Percentiles rank a stretch among this genome's conserved stretches.
phyloP scores from a whole-genome alignment of 2,329 filamentous ascomycete species.

The Paramyrothecium roridum region DNA sequence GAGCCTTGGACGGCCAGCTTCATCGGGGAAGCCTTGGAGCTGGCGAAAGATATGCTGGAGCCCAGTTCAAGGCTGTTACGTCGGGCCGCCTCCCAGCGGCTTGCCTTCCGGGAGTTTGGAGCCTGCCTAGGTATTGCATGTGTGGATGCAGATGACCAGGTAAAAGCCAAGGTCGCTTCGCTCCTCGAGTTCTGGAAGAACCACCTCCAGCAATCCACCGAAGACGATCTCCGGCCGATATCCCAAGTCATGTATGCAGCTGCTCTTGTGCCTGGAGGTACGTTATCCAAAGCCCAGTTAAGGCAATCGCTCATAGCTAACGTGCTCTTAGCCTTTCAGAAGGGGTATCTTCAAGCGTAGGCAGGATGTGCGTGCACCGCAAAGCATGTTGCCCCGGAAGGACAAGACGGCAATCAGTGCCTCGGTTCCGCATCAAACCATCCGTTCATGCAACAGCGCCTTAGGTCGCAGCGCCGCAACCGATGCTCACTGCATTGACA shows the following conservation, averaged over 20 bases:
- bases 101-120: conserved; percentile 55
- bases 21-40: conserved; percentile 20
- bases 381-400: too few species aligned
- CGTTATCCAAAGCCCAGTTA: conserved; percentile 19
- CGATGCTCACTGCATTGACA: too few species aligned
- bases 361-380: too few species aligned
- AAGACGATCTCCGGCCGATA: conserved; percentile 46
- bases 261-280: conserved; percentile 52
- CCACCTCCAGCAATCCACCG: conserved; percentile 25
- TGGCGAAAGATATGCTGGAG: conserved; percentile 19
- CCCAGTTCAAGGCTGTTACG: conserved; percentile 13
- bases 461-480: too few species aligned
- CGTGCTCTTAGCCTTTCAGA: background rate
- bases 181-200: conserved; percentile 31
- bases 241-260: conserved; percentile 56
- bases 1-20: conserved; percentile 46
- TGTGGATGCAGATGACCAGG: conserved; percentile 28
- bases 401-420: too few species aligned
- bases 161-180: conserved; percentile 17
- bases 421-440: too few species aligned
- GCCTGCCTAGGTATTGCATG: conserved; percentile 45
- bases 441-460: too few species aligned
- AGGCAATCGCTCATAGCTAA: background rate
- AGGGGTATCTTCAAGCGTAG: background rate
- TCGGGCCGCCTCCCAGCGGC: conserved; percentile 22